Evolutionary conservation across 2,329 filamentous ascomycete species (phyloP).

Genomic region (Hypoxylon sp.): DNA sequence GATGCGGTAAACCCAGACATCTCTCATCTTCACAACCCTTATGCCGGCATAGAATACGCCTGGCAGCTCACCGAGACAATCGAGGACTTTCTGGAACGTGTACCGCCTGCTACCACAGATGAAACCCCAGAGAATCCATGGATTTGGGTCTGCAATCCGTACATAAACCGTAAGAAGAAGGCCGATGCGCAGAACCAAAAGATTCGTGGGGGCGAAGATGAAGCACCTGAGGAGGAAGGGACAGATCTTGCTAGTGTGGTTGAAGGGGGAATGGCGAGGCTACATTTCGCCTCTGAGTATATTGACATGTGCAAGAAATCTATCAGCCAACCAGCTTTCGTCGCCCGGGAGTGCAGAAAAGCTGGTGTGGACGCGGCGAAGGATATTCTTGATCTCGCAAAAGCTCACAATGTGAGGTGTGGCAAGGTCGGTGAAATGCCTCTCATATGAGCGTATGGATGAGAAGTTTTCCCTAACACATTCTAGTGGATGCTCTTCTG

Average conservation of each 20-base stretch:
- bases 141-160: slow-evolving; percentile 81
- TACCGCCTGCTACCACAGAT: slow-evolving; percentile 76
- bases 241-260: slow-evolving; percentile 65
- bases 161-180: slow-evolving; percentile 59
- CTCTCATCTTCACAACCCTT: slow-evolving; percentile 69
- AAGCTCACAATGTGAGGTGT: slow-evolving; percentile 68
- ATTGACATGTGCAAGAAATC: slow-evolving; percentile 62
- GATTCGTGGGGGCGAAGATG: slow-evolving; percentile 64
- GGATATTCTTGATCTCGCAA: slow-evolving; percentile 74
- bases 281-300: slow-evolving; percentile 63
- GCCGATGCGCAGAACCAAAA: slow-evolving; percentile 55
- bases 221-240: slow-evolving; percentile 63
- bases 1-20: slow-evolving; percentile 19
- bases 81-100: slow-evolving; percentile 74
- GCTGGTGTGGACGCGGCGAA: slow-evolving; percentile 65
- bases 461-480: slow-evolving; percentile 7
- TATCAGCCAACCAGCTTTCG: slow-evolving; percentile 54
- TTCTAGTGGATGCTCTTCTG: slow-evolving; percentile 81
- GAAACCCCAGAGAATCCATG: slow-evolving; percentile 67
- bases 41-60: slow-evolving; percentile 67
- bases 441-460: background rate
- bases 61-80: slow-evolving; percentile 76
- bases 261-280: slow-evolving; percentile 66
- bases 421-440: slow-evolving; percentile 72
- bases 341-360: slow-evolving; percentile 64